A percentile compares a stretch with the other conserved stretches of the same genome.
Conservation (phyloP, 2,329 filamentous ascomycete genomes). For the Ophiostoma sp. region DNA sequence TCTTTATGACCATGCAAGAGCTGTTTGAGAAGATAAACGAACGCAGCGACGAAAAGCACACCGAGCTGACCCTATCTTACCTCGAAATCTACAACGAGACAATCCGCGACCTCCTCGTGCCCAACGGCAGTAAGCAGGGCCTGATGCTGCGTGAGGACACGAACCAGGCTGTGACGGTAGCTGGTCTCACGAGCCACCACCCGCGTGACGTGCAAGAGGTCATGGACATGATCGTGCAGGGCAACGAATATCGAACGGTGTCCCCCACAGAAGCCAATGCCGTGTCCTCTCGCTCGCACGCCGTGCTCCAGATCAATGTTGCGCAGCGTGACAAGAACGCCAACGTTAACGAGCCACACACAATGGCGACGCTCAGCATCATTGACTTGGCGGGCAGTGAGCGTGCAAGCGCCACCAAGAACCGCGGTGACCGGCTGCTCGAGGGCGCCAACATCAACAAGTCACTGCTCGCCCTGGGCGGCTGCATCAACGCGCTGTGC, state of each 20-base stretch:
- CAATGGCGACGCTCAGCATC: slow-evolving; percentile 96
- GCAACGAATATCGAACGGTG: slow-evolving; percentile 91
- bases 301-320: slow-evolving; percentile 94
- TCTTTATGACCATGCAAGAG: slow-evolving; percentile 98
- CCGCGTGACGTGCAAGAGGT: slow-evolving; percentile 90
- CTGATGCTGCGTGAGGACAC: slow-evolving; percentile 92
- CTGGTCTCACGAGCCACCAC: slow-evolving; percentile 83
- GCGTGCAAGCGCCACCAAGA: slow-evolving; percentile 92
- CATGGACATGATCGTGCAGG: slow-evolving; percentile 97
- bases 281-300: slow-evolving; percentile 93
- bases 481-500: slow-evolving; percentile 97
- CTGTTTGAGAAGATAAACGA: slow-evolving; percentile 95
- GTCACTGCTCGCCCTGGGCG: slow-evolving; percentile 85
- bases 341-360: slow-evolving; percentile 86
- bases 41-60: slow-evolving; percentile 74
- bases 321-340: slow-evolving; percentile 92
- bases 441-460: slow-evolving; percentile 99
- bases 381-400: slow-evolving; percentile 97
- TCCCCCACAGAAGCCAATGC: slow-evolving; percentile 96
- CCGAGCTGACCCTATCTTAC: slow-evolving; percentile 88
- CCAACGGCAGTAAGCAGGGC: slow-evolving; percentile 72
- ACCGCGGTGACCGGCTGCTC: slow-evolving; percentile 80
- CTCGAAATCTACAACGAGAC: slow-evolving; percentile 99
- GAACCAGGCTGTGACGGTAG: slow-evolving; percentile 85
- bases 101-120: slow-evolving; percentile 88